These are phyloP conservation scores for Phylloboletellus chloephorus DNA, from an alignment of 1,284 basidiomycete species.

Conservation along the genomic window DNA sequence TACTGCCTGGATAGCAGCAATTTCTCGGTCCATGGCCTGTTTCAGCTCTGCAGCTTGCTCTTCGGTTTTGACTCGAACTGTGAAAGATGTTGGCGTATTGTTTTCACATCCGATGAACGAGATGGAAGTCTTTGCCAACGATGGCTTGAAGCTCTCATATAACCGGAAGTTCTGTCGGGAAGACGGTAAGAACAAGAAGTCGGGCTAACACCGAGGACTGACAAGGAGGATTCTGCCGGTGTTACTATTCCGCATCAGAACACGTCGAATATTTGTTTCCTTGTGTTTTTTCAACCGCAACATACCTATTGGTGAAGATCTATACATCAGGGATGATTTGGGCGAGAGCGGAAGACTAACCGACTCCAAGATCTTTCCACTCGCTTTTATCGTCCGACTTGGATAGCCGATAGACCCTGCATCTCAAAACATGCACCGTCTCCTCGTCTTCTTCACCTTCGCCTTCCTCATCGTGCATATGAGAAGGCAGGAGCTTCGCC, in stretches of 20 bases:
- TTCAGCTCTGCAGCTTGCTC: conserved; percentile 56
- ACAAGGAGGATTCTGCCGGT: conserved; percentile 72
- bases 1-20: conserved; percentile 41
- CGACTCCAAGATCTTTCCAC: conserved; percentile 61
- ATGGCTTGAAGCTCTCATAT: conserved; percentile 49
- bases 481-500: conserved; percentile 34
- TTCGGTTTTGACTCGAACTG: conserved; percentile 58
- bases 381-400: conserved; percentile 48
- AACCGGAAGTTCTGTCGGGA: conserved; percentile 60
- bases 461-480: conserved; percentile 61
- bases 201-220: conserved; percentile 26
- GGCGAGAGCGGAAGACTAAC: conserved; percentile 33
- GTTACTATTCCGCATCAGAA: conserved; percentile 62
- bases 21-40: conserved; percentile 59
- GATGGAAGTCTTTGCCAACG: conserved; percentile 46
- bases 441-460: conserved; percentile 80
- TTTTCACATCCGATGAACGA: conserved; percentile 68
- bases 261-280: conserved; percentile 46
- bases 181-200: conserved; percentile 6
- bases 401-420: conserved; percentile 60
- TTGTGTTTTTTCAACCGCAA: conserved; percentile 69
- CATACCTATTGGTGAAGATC: conserved; percentile 41
- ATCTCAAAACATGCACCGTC: conserved; percentile 55
- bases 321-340: not conserved
- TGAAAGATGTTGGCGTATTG: conserved; percentile 54